Base-by-base conservation (phyloP, 495 filamentous ascomycete genomes). In the Choiromyces venosus region DNA sequence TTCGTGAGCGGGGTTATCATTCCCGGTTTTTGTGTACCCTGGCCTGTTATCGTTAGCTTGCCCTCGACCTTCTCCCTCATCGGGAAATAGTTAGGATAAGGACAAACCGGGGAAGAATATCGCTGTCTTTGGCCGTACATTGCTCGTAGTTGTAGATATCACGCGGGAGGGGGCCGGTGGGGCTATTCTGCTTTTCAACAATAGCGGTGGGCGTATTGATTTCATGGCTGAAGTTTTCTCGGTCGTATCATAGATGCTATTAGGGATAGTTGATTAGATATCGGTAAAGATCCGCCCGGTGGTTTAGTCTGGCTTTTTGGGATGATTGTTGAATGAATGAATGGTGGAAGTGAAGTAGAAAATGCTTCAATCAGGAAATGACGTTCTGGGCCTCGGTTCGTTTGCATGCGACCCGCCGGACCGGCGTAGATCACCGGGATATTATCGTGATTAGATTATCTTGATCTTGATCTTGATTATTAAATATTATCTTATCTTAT, bases 1-100 rank as follows among this genome's bases (percentile, higher is more conserved):
- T 91, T 87, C 72, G 93, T 85, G 92, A 96, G 97, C 40, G 92
- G 87, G 37, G 86, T 86, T 40, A 91, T 85, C 95, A 99, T 99
- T 80, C 93, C 94, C 5, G 97, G 91, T 79, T 92, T 89, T 82
- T 99, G 95, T 18, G 97, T 94, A 75, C 95, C 94, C 84, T 97
- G 94, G 74, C 94, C 93, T 97, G 82, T 38, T 6, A 66, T 10
- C 61, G 38, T 73, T 76, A 71, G 65, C 69, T 7, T 37, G 35
- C 71, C 38, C 38, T n/a, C 29, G 16, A 70, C 39, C 19, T 66
- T 0, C 56, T 44, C 18, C 36, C 52, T 38, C 56, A 38, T 72
- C 33, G 33, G 39, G 18, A 39, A 37, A 42, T 65, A 18, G n/a
- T 33, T 44, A 16, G 35, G 39, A 29, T 39, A 16, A 46, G 35